These are phyloP conservation scores for Xerocomus potaroensis DNA, from an alignment of 768 basidiomycete genomes.

Conservation along the genomic window DNA sequence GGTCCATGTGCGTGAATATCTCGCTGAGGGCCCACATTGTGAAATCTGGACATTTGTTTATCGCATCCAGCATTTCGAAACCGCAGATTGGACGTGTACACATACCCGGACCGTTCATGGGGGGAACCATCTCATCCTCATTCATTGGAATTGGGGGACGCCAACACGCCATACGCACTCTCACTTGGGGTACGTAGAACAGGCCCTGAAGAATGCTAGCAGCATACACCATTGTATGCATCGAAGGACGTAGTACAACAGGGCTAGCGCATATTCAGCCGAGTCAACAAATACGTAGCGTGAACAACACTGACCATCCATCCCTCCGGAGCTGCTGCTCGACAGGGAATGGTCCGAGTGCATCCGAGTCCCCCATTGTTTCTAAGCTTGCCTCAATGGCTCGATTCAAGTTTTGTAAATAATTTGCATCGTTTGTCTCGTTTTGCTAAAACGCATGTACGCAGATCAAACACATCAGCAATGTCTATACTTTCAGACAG, in stretches of 20 bases:
- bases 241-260: slow-evolving; percentile 60
- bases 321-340: slow-evolving; percentile 53
- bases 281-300: background rate
- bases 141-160: slow-evolving; percentile 22
- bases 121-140: slow-evolving; percentile 20
- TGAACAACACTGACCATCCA: slow-evolving; percentile 44
- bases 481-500: background rate
- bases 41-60: slow-evolving; percentile 33
- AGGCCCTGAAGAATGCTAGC: slow-evolving; percentile 53
- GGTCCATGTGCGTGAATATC: slow-evolving; percentile 66
- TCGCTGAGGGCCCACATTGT: slow-evolving; percentile 58
- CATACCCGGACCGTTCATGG: slow-evolving; percentile 36
- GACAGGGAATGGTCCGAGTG: slow-evolving; percentile 48
- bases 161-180: slow-evolving; percentile 39
- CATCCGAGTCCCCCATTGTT: slow-evolving; percentile 42
- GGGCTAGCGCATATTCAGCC: slow-evolving; percentile 43
- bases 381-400: slow-evolving; percentile 71
- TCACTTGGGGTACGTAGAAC: slow-evolving; percentile 69
- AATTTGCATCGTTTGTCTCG: slow-evolving; percentile 39
- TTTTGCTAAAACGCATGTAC: slow-evolving; percentile 26
- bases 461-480: background rate
- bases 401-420: slow-evolving; percentile 61
- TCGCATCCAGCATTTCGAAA: background rate
- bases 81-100: slow-evolving; percentile 13
- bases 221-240: slow-evolving; percentile 50